These are phyloP conservation scores for Anthracocystis setariae DNA, from an alignment of 1,284 basidiomycete species.

Conservation along the genomic window DNA sequence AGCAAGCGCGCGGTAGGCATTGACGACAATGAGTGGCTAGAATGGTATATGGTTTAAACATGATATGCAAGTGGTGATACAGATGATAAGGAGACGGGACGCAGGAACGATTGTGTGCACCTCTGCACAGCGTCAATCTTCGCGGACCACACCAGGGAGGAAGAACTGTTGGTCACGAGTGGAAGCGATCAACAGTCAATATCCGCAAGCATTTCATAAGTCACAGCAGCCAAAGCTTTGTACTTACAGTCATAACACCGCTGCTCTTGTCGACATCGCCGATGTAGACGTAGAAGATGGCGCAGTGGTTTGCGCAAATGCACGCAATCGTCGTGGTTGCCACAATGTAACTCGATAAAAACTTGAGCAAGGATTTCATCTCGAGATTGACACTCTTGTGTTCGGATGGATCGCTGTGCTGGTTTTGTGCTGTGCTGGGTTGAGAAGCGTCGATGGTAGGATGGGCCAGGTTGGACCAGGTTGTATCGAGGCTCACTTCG, in stretches of 20 bases:
- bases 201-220: neutral
- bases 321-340: conserved; percentile 63
- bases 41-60: neutral
- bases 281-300: conserved; percentile 68
- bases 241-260: conserved; percentile 54
- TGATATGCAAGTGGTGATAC: conserved; percentile 1
- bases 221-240: neutral
- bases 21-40: too few relatives aligned
- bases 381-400: conserved; percentile 61
- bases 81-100: neutral
- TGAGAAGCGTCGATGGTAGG: conserved; percentile 49
- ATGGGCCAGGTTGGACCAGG: conserved; percentile 61
- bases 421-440: conserved; percentile 26
- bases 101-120: neutral
- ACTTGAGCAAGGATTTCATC: conserved; percentile 62
- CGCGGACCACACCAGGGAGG: conserved; percentile 48
- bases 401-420: conserved; percentile 29
- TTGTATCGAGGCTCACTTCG: conserved; percentile 61
- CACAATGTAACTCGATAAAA: conserved; percentile 63
- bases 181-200: conserved; percentile 2
- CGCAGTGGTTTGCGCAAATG: conserved; percentile 65
- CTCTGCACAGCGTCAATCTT: conserved; percentile 22
- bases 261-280: conserved; percentile 56
- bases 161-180: conserved; percentile 34
- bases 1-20: too few relatives aligned